phyloP scores from a whole-genome alignment of 495 filamentous ascomycete genomes.

The Aspergillus indologenus region DNA sequence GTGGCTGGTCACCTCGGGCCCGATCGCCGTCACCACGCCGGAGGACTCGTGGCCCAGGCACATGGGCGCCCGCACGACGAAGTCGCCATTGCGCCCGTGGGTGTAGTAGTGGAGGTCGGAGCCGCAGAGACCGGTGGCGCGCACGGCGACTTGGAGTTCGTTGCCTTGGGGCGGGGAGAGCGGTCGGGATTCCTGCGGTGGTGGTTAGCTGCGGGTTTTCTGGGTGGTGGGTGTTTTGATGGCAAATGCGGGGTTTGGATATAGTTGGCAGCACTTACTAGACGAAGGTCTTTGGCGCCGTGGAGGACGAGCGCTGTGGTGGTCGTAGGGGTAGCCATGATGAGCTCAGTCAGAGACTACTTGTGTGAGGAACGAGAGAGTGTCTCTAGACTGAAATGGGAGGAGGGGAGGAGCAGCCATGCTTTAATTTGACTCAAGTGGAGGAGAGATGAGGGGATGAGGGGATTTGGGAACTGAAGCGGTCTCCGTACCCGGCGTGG shows the following conservation, averaged over 20 bases:
- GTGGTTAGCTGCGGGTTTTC: slow-evolving; percentile 8
- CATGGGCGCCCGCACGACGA: slow-evolving; percentile 68
- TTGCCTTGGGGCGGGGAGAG: slow-evolving; percentile 43
- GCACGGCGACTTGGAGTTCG: slow-evolving; percentile 72
- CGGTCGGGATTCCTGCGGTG: slow-evolving; percentile 39
- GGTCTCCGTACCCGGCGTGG: slow-evolving; percentile 9
- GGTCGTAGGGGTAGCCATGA: slow-evolving; percentile 31
- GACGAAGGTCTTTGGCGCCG: slow-evolving; percentile 62
- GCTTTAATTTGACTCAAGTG: neutral
- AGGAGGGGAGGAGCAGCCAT: neutral
- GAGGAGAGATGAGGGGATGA: neutral
- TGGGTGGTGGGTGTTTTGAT: neutral
- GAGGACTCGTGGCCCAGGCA: slow-evolving; percentile 79
- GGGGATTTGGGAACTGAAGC: neutral
- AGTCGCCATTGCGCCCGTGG: slow-evolving; percentile 80
- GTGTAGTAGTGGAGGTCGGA: slow-evolving; percentile 84
- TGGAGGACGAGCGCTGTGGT: slow-evolving; percentile 64
- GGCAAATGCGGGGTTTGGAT: neutral
- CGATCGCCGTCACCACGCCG: slow-evolving; percentile 64
- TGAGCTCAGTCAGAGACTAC: slow-evolving; percentile 22
- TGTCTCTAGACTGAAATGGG: neutral
- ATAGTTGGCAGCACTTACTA: slow-evolving; percentile 47
- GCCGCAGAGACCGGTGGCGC: slow-evolving; percentile 76
- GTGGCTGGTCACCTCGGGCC: slow-evolving; percentile 41
- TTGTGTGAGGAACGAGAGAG: neutral